These are phyloP conservation scores for Melanomma pulvis-pyrius DNA, from an alignment of 495 filamentous ascomycete genomes.

Conservation along the genomic window DNA sequence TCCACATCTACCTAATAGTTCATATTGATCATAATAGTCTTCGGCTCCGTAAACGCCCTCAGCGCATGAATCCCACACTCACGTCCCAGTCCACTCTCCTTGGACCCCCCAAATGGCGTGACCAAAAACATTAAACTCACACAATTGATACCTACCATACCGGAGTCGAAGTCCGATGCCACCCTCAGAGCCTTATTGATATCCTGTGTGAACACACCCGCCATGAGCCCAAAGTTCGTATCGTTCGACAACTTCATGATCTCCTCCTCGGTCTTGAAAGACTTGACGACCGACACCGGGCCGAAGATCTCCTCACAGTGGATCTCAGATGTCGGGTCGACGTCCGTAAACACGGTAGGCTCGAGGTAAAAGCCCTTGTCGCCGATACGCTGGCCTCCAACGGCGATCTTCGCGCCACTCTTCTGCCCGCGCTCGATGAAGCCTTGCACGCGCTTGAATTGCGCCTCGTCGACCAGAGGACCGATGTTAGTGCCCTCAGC, in stretches of 20 bases:
- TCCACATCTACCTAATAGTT: constrained; percentile 28
- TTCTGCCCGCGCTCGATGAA: constrained; percentile 40
- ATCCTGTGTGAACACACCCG: constrained; percentile 53
- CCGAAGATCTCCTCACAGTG: constrained; percentile 58
- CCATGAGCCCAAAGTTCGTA: constrained; percentile 50
- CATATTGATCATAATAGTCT: constrained; percentile 53
- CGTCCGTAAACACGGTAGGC: constrained; percentile 52
- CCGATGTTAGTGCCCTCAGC: constrained; percentile 34
- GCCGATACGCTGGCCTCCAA: constrained; percentile 35
- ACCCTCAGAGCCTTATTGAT: constrained; percentile 54
- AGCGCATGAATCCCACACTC: constrained; percentile 52
- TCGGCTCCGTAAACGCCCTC: constrained; percentile 51
- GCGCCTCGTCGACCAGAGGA: constrained; percentile 41
- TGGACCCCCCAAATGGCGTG: constrained; percentile 54
- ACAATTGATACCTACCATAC: constrained; percentile 60
- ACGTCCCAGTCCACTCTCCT: constrained; percentile 54
- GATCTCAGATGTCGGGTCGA: constrained; percentile 45
- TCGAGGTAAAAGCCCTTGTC: constrained; percentile 51
- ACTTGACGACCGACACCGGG: constrained; percentile 50
- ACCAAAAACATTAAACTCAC: constrained; percentile 45
- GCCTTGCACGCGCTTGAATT: constrained; percentile 42
- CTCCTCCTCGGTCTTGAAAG: constrained; percentile 58
- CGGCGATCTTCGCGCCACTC: constrained; percentile 30
- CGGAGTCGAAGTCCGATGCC: constrained; percentile 51
- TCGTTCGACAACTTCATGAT: constrained; percentile 52